A percentile compares a stretch with the other conserved stretches of the same genome.
phyloP scores from a whole-genome alignment of 2,329 filamentous ascomycete genomes.

The Stemphylium vesicarium region DNA sequence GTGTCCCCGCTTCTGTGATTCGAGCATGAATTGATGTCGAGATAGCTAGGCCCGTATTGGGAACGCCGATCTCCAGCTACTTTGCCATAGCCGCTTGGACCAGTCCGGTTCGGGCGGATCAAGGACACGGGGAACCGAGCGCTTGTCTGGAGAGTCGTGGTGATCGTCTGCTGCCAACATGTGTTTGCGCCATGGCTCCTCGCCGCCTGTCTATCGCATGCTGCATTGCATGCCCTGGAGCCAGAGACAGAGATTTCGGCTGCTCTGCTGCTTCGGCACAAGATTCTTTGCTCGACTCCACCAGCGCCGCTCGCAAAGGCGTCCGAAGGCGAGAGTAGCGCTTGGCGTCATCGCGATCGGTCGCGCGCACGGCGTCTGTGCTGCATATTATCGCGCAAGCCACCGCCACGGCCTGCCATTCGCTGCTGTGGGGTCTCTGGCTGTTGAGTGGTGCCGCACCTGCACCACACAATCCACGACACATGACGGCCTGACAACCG shows the following conservation, averaged over 20 bases:
- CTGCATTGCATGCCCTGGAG: too few species aligned
- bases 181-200: conserved; percentile 24
- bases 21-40: conserved; percentile 24
- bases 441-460: conserved; percentile 12
- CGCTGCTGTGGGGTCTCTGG: conserved; percentile 27
- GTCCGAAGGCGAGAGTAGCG: conserved; percentile 17
- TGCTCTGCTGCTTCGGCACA: not conserved
- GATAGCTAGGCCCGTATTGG: conserved; percentile 21
- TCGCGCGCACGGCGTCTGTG: conserved; percentile 31
- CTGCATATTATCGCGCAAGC: conserved; percentile 26
- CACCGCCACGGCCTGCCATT: conserved; percentile 29
- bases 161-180: conserved; percentile 31
- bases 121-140: conserved; percentile 31
- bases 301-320: not conserved
- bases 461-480: conserved; percentile 19
- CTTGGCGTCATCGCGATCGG: conserved; percentile 43
- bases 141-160: conserved; percentile 30
- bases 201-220: not conserved
- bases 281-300: not conserved
- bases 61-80: conserved; percentile 29
- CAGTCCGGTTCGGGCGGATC: conserved; percentile 29
- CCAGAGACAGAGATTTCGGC: not conserved
- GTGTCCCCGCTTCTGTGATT: conserved; percentile 26
- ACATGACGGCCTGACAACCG: conserved; percentile 24
- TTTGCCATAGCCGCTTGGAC: conserved; percentile 25